Evolutionary conservation across 768 basidiomycete species (phyloP).

Genomic region (Boletus pseudopeckii): DNA sequence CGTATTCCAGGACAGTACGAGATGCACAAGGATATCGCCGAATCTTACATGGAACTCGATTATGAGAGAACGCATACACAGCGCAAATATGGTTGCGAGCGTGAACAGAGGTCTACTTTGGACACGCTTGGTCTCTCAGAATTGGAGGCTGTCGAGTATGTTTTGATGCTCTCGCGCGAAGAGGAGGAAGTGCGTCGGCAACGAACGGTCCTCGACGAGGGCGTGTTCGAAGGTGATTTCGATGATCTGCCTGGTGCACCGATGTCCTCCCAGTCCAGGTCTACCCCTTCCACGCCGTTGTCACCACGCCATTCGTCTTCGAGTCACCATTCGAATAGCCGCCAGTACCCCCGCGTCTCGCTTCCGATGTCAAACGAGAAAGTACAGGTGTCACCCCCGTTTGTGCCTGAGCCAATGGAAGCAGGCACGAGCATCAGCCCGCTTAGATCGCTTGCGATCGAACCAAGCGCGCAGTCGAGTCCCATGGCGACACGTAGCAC

Average conservation of each 20-base stretch:
- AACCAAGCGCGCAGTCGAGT: slow-evolving; percentile 3
- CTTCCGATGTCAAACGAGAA: slow-evolving; percentile 43
- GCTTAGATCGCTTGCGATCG: slow-evolving; percentile 11
- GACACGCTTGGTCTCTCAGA: slow-evolving; percentile 70
- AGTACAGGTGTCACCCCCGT: slow-evolving; percentile 52
- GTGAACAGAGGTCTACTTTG: slow-evolving; percentile 56
- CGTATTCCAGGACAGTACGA: slow-evolving; percentile 56
- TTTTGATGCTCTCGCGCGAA: slow-evolving; percentile 81
- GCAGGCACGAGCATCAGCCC: slow-evolving; percentile 41
- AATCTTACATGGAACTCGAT: slow-evolving; percentile 51
- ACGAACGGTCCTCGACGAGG: slow-evolving; percentile 40
- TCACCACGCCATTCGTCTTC: slow-evolving; percentile 18
- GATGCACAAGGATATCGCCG: slow-evolving; percentile 57
- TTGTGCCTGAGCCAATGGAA: slow-evolving; percentile 52
- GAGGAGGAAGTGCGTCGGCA: slow-evolving; percentile 42
- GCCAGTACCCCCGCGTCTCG: slow-evolving; percentile 28
- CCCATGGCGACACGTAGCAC: slow-evolving; percentile 9
- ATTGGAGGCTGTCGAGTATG: slow-evolving; percentile 72
- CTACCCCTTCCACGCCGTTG: slow-evolving; percentile 3
- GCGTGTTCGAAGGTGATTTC: slow-evolving; percentile 54
- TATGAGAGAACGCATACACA: slow-evolving; percentile 43
- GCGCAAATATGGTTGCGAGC: slow-evolving; percentile 44
- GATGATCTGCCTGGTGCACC: slow-evolving; percentile 11
- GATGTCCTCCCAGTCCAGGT: slow-evolving; percentile 16
- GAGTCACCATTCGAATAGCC: slow-evolving; percentile 19